A percentile compares a stretch with the other conserved stretches of the same genome.
phyloP scores from a whole-genome alignment of 2,329 filamentous ascomycete species.

The Cytospora chrysosperma region DNA sequence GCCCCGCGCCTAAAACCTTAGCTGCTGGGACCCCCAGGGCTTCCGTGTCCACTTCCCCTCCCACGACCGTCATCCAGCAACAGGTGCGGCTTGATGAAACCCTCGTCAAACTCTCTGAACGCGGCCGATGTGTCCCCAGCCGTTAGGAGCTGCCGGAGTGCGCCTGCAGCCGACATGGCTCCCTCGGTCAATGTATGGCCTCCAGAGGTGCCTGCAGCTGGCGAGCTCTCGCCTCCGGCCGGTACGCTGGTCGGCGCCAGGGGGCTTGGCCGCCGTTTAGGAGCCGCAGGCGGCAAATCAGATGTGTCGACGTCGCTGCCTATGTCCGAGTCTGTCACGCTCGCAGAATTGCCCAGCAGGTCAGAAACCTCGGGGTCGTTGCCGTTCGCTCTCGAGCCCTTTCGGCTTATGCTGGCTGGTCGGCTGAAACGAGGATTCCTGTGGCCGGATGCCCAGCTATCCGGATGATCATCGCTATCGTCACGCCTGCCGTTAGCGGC shows the following conservation, averaged over 20 bases:
- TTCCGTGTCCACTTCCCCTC: conserved; percentile 31
- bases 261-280: conserved; percentile 41
- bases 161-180: conserved; percentile 44
- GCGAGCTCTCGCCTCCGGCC: conserved; percentile 19
- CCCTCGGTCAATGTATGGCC: conserved; percentile 28
- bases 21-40: conserved; percentile 23
- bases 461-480: conserved; percentile 31
- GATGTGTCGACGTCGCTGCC: conserved; percentile 66
- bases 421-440: conserved; percentile 47
- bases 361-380: conserved; percentile 57
- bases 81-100: conserved; percentile 90
- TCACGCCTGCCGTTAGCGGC: conserved; percentile 28
- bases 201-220: neutral
- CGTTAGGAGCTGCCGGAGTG: conserved; percentile 78
- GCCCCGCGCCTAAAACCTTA: neutral
- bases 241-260: conserved; percentile 31
- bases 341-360: conserved; percentile 47
- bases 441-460: conserved; percentile 54
- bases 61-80: conserved; percentile 68
- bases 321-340: conserved; percentile 56
- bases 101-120: conserved; percentile 91
- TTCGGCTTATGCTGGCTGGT: conserved; percentile 52
- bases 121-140: conserved; percentile 85
- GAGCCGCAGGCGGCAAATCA: conserved; percentile 62
- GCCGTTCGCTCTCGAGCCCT: conserved; percentile 44